Evolutionary conservation across 371 early-diverging fungal species (phyloP).

Genomic region (Apophysomyces elegans): DNA sequence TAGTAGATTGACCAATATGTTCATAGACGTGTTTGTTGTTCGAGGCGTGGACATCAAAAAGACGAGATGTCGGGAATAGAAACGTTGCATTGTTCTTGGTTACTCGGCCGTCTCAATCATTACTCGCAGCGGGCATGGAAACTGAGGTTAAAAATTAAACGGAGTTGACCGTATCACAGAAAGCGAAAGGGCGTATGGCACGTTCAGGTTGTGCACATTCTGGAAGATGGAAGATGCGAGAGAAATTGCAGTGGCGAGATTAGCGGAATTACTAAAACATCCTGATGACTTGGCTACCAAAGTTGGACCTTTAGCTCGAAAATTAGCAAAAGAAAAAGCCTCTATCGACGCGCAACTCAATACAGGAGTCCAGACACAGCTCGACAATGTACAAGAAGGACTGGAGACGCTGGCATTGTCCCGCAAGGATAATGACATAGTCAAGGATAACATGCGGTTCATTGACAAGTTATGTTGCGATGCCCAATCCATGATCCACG

Average conservation of each 20-base stretch:
- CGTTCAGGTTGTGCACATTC: no score
- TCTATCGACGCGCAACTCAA: constrained; percentile 94
- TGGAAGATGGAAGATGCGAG: constrained; percentile 53
- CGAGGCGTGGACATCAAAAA: no score
- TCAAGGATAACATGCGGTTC: constrained; percentile 74
- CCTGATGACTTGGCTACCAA: constrained; percentile 94
- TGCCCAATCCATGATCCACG: constrained; percentile 81
- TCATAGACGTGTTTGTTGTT: no score
- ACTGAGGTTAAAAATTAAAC: no score
- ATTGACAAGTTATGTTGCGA: constrained; percentile 87
- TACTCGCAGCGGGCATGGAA: no score
- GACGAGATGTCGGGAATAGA: no score
- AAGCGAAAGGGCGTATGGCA: no score
- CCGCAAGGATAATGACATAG: constrained; percentile 65
- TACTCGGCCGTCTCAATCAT: no score
- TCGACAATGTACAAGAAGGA: constrained; percentile 91
- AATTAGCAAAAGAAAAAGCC: constrained; percentile 88
- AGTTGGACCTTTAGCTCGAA: constrained; percentile 76
- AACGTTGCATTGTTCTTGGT: no score
- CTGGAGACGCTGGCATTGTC: constrained; percentile 77
- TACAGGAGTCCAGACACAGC: constrained; percentile 89
- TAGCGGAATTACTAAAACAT: constrained; percentile 76
- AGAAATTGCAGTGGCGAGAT: constrained; percentile 52
- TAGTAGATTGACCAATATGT: no score
- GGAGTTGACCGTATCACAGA: no score